Conservation (phyloP, 2,329 filamentous ascomycete species). For the Incumbomyces lentus region DNA sequence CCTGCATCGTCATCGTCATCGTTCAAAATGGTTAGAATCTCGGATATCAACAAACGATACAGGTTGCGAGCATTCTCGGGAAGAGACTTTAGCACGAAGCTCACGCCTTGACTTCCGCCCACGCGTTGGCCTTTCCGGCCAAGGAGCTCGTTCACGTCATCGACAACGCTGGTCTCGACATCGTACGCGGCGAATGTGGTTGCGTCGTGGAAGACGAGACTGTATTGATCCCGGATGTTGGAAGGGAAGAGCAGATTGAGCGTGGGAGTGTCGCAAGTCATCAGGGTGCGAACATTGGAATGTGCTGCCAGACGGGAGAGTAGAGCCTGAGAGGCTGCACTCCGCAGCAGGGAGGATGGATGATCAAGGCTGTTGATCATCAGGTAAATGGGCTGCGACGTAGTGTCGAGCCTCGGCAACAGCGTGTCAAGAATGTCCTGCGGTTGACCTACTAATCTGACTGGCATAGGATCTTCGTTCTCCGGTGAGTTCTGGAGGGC, state of each 20-base stretch:
- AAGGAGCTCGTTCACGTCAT: slow-evolving; percentile 79
- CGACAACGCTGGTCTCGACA: slow-evolving; percentile 70
- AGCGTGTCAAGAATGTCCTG: slow-evolving; percentile 59
- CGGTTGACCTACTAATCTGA: slow-evolving; percentile 54
- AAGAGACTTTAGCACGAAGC: slow-evolving; percentile 78
- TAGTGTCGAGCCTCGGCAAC: slow-evolving; percentile 47
- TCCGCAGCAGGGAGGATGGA: slow-evolving; percentile 52
- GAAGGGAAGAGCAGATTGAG: slow-evolving; percentile 87
- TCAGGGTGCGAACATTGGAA: slow-evolving; percentile 60
- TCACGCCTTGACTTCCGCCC: slow-evolving; percentile 82
- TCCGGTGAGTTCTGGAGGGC: slow-evolving; percentile 36
- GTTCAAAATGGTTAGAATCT: slow-evolving; percentile 64
- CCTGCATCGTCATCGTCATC: slow-evolving; percentile 36
- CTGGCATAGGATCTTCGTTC: slow-evolving; percentile 25
- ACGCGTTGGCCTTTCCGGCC: slow-evolving; percentile 69
- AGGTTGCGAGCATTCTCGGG: slow-evolving; percentile 85
- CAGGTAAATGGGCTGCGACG: slow-evolving; percentile 47
- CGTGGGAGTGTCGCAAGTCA: slow-evolving; percentile 77
- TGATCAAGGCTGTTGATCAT: slow-evolving; percentile 84
- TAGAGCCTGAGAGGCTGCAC: slow-evolving; percentile 56
- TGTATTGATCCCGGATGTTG: slow-evolving; percentile 62
- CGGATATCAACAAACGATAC: slow-evolving; percentile 73
- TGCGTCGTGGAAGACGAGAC: slow-evolving; percentile 85
- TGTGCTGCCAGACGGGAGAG: slow-evolving; percentile 69
- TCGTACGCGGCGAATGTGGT: slow-evolving; percentile 75